A percentile compares a stretch with the other conserved stretches of the same genome.
Evolutionary conservation across 768 basidiomycete species (phyloP).

Genomic region (Xerocomus brunneocitrinus): DNA sequence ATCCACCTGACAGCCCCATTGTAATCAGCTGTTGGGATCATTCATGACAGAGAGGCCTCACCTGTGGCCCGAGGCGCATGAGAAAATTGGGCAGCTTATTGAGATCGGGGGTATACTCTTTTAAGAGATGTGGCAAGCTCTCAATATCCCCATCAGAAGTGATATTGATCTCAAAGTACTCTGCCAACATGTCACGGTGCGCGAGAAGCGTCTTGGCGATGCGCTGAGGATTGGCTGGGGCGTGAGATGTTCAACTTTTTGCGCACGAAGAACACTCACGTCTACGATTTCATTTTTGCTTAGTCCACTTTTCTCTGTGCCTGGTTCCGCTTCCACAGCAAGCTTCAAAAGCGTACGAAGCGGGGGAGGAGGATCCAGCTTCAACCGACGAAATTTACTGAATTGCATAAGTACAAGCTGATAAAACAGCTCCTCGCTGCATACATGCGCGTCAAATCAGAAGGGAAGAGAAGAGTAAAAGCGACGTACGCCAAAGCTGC

Average conservation of each 20-base stretch:
- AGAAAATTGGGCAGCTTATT: constrained; percentile 86
- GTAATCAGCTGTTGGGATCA: background rate
- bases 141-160: constrained; percentile 62
- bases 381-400: constrained; percentile 70
- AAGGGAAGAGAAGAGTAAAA: background rate
- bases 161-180: constrained; percentile 85
- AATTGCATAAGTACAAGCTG: constrained; percentile 92
- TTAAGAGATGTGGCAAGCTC: constrained; percentile 75
- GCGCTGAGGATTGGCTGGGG: constrained; percentile 37
- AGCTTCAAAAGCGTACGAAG: constrained; percentile 68
- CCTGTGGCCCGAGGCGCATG: constrained; percentile 91
- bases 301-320: constrained; percentile 45
- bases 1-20: constrained; percentile 54
- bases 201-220: constrained; percentile 58
- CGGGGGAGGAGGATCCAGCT: constrained; percentile 78
- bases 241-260: background rate
- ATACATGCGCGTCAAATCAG: background rate
- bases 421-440: constrained; percentile 91
- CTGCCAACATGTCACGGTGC: constrained; percentile 78
- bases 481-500: constrained; percentile 70
- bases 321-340: constrained; percentile 68
- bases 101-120: constrained; percentile 86
- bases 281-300: constrained; percentile 63
- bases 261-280: constrained; percentile 38
- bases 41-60: constrained; percentile 24